These are phyloP conservation scores for Candida sanyiensis DNA, from an alignment of 805 yeast genomes.

Conservation along the genomic window DNA sequence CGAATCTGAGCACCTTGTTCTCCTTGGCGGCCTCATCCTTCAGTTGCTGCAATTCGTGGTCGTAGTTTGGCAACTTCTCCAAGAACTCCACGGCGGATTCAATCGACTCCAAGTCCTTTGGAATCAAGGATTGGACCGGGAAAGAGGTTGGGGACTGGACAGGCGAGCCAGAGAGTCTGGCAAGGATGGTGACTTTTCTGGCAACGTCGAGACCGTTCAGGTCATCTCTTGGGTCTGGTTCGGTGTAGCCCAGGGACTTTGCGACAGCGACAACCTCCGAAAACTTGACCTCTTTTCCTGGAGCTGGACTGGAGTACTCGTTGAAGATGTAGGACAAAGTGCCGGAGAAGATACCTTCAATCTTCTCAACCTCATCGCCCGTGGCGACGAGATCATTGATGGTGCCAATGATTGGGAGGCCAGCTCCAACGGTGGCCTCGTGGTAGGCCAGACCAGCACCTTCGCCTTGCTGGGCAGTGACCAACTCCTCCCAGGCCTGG, in stretches of 20 bases:
- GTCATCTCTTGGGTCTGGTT: conserved; percentile 99
- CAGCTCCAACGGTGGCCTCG: conserved; percentile 99
- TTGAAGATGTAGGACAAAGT: conserved; percentile 93
- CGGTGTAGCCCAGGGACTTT: conserved; percentile 89
- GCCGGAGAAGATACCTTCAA: conserved; percentile 97
- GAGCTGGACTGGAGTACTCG: conserved; percentile 70
- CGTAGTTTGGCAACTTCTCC: conserved; percentile 76
- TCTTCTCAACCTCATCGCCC: conserved; percentile 86
- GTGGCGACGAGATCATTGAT: conserved; percentile 83
- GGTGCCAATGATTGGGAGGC: conserved; percentile 88
- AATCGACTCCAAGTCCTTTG: conserved; percentile 72
- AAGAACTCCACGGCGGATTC: conserved; percentile 73
- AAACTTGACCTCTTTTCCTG: conserved; percentile 63
- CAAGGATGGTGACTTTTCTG: conserved; percentile 93
- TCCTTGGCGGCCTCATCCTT: conserved; percentile 5
- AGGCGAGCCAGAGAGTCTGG: conserved; percentile 83
- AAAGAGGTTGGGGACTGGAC: conserved; percentile 87
- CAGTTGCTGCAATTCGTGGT: conserved; percentile 66
- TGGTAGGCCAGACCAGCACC: conserved; percentile 77
- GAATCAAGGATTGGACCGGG: conserved; percentile 92
- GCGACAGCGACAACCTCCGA: conserved; percentile 89
- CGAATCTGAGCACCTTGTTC: conserved; percentile 5
- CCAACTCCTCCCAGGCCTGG: conserved; percentile 71
- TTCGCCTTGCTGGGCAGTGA: conserved; percentile 45
- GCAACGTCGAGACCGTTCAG: conserved; percentile 98